Base-by-base conservation (phyloP, 2,329 filamentous ascomycete species). In the Exophiala mesophila region DNA sequence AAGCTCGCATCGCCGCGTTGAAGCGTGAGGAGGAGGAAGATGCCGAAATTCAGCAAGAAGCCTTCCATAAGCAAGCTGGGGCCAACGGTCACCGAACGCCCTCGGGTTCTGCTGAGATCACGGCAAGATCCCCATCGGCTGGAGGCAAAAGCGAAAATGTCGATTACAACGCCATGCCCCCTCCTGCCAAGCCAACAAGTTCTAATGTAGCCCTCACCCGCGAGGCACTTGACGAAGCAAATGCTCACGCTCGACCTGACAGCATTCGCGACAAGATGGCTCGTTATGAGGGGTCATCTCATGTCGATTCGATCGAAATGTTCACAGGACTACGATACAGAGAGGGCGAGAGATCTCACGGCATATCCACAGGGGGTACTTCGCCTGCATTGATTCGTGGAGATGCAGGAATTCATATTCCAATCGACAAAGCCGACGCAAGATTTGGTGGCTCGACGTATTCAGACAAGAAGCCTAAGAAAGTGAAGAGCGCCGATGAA, bases 231-330 rank as follows among this genome's bases (percentile, higher is more conserved):
- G 85, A 90, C 60, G 83, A 84, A 49, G 79, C 78, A 9, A 75
- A 76, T 16, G 78, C 78, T 2, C 78, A 76, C 15, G 80, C 71
- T 54, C 76, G 76, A 37, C 76, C 81, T 1, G 87, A 94, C 58
- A 88, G 83, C 38, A 83, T 89, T 49, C 78, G 80, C 38, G 87
- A 94, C 54, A 92, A 88, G 63, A 88, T 89, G 82, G 83, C 83
- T 5, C 77, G 85, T 32, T 88, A 86, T 56, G 87, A 94, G 57
- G 82, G 80, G 3, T 71, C 78, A 18, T 82, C 79, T 0, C 86
- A 90, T 56, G 79, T 87, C 4, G 88, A 95, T 52, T 87, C 83
- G 0, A 94, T 97, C 50, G 89, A 96, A 63, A 88, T 95, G 77
- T 73, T 96, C 48, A 97, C 90, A 0, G 90, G 90, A 3, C 68